Conservation (phyloP, 2,329 filamentous ascomycete species). For the Hirsutella minnesotensis region DNA sequence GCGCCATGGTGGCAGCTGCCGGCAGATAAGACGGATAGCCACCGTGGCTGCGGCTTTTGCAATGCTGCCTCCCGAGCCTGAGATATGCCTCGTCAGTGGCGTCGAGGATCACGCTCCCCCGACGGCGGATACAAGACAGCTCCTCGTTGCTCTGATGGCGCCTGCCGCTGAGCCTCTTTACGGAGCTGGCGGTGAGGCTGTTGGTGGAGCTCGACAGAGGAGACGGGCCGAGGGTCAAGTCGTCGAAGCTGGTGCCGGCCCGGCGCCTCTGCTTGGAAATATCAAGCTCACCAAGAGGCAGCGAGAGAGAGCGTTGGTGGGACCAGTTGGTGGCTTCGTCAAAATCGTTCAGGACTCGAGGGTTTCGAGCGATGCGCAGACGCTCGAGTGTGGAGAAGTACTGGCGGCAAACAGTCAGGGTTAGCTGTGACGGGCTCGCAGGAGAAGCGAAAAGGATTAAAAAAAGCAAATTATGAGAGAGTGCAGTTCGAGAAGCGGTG, state of each 20-base stretch:
- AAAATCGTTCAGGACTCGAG: slow-evolving; percentile 15
- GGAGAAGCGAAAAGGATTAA: not conserved
- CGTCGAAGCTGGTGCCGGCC: slow-evolving; percentile 7
- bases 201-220: not conserved
- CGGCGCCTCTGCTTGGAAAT: not conserved
- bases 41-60: slow-evolving; percentile 5
- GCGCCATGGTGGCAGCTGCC: slow-evolving; percentile 12
- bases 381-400: slow-evolving; percentile 66
- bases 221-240: slow-evolving; percentile 7
- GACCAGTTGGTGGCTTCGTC: slow-evolving; percentile 10
- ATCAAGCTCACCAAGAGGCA: not conserved
- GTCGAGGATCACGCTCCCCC: slow-evolving; percentile 24
- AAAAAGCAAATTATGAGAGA: not conserved
- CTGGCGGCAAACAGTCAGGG: slow-evolving; percentile 22
- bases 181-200: not conserved
- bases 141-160: slow-evolving; percentile 48
- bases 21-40: not conserved
- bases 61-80: slow-evolving; percentile 13
- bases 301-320: slow-evolving; percentile 10
- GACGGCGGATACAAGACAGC: slow-evolving; percentile 33
- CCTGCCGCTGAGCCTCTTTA: slow-evolving; percentile 16
- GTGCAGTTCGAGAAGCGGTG: not conserved
- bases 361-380: slow-evolving; percentile 47
- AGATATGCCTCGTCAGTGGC: slow-evolving; percentile 15
- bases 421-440: not conserved